Conservation (phyloP, 148 eudicot genomes). For the Rhododendron mucronatum region DNA sequence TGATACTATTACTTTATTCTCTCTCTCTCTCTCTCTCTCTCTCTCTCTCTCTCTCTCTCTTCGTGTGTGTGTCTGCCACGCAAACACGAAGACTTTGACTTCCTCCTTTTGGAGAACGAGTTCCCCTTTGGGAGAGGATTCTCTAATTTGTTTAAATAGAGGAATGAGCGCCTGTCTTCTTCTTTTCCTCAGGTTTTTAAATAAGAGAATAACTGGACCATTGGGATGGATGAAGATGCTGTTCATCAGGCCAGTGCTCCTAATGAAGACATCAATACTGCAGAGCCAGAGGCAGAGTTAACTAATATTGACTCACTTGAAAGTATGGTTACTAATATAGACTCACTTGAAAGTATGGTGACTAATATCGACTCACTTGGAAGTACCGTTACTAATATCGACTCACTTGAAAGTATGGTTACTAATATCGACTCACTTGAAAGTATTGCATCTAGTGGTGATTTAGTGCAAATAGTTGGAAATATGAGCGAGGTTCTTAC, state of each 20-base stretch:
- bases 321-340: conserved; percentile 24
- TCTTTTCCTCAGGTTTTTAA: conserved; percentile 18
- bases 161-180: neutral
- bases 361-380: conserved; percentile 28
- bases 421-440: conserved; percentile 29
- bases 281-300: conserved; percentile 35
- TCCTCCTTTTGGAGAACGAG: neutral
- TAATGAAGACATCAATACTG: conserved; percentile 33
- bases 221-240: conserved; percentile 42
- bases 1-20: neutral
- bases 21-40: neutral
- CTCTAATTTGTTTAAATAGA: neutral
- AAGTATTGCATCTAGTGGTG: conserved; percentile 36
- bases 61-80: neutral
- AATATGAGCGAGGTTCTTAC: conserved; percentile 39
- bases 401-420: conserved; percentile 22
- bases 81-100: neutral
- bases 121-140: neutral
- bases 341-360: conserved; percentile 19
- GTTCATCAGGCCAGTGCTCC: conserved; percentile 33
- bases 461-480: conserved; percentile 32
- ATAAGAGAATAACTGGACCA: neutral
- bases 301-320: conserved; percentile 24
- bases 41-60: neutral
- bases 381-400: conserved; percentile 22